Evolutionary conservation across 1,284 basidiomycete genomes (phyloP).

Genomic region (Austropuccinia psidii): DNA sequence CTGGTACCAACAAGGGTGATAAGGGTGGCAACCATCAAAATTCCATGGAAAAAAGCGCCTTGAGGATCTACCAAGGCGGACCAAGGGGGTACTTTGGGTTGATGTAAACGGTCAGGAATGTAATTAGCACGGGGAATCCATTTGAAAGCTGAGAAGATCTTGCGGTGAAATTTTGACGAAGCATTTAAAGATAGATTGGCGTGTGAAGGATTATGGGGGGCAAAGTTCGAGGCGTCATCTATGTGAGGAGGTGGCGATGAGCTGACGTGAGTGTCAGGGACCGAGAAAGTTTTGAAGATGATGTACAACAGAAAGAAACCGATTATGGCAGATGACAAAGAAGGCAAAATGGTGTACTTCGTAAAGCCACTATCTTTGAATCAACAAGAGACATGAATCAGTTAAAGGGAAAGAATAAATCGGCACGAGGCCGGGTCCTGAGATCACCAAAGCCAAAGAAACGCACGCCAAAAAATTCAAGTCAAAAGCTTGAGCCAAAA

Average conservation of each 20-base stretch:
- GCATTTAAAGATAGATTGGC: neutral
- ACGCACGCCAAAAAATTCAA: slow-evolving; percentile 35
- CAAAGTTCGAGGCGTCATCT: neutral
- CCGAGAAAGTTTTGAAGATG: slow-evolving; percentile 1
- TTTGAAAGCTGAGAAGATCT: neutral
- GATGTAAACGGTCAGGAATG: slow-evolving; percentile 25
- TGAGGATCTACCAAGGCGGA: slow-evolving; percentile 50
- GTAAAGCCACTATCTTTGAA: slow-evolving; percentile 25
- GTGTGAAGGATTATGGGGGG: neutral
- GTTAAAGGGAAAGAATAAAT: neutral
- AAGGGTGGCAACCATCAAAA: slow-evolving; percentile 54
- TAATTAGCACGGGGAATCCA: slow-evolving; percentile 25
- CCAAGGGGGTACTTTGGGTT: slow-evolving; percentile 18
- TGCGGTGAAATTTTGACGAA: neutral
- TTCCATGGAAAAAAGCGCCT: slow-evolving; percentile 53
- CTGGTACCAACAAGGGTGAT: slow-evolving; percentile 57
- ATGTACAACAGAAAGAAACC: slow-evolving; percentile 26
- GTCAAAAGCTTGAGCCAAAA: slow-evolving; percentile 34
- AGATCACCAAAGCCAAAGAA: neutral
- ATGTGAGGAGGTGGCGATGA: slow-evolving; percentile 6
- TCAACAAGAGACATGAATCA: neutral
- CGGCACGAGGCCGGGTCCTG: neutral
- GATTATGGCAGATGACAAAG: slow-evolving; percentile 8
- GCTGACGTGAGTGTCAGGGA: slow-evolving; percentile 6
- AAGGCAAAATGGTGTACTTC: slow-evolving; percentile 34